Evolutionary conservation across 2,329 filamentous ascomycete genomes (phyloP), one percentile per base, ranked within the genome.

Genomic region (Ambrosiella beaveri): DNA sequence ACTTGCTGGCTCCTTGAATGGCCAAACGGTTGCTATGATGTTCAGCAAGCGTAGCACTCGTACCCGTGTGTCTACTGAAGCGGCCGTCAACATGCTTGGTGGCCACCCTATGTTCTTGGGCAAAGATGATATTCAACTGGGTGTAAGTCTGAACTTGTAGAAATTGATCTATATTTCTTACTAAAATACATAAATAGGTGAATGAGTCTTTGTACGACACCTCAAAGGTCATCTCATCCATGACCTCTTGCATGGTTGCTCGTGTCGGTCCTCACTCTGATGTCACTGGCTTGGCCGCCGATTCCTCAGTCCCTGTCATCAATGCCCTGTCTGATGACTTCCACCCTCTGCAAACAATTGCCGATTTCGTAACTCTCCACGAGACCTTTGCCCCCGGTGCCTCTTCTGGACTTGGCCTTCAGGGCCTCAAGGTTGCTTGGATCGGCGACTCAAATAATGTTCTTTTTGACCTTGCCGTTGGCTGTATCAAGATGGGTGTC

Each of bases 381-480:
- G 91, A 97, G 72, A 75, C 77, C 1, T 88, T 90, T 69, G 62
- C 63, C 1, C 65, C 66, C 36, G 68, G 65, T 57, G 57, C 57
- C 13, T 61, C 62, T 2, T 62, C 65, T 36, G 69, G 67, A 56
- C 75, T 95, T 7, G 86, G 87, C 1, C 74, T 95, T 3, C 79
- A 87, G 64, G 88, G 88, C 0, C 71, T 95, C 65, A 97, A 95
- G 72, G 80, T 97, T 62, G 91, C 93, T 13, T 98, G 93, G 93
- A 77, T 98, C 51, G 91, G 91, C 57, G 91, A 98, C 68, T 88
- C 89, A 9, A 98, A 97, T 74, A 98, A 98, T 65, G 91, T 98
- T 36, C 80, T 97, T 27, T 96, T 90, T 67, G 91, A 98, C 67
- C 77, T 97, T 57, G 89, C 90, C 54, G 91, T 93, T 64, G 90